Conservation (phyloP, 1,284 basidiomycete genomes). For the Trametes sp. region DNA sequence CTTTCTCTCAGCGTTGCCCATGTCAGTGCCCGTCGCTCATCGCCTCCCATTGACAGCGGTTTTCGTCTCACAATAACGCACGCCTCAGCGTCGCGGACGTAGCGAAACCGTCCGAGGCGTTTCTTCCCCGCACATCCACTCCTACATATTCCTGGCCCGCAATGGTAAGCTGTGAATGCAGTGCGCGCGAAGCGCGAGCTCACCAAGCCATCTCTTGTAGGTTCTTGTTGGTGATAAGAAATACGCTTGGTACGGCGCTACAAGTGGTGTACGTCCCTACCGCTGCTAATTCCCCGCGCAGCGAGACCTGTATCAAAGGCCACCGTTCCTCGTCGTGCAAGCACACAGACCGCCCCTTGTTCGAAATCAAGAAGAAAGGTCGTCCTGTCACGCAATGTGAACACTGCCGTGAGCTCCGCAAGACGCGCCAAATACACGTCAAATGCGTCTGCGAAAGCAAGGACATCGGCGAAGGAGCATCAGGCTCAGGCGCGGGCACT, state of each 20-base stretch:
- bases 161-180: slow-evolving; percentile 31
- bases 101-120: slow-evolving; percentile 38
- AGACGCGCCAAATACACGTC: slow-evolving; percentile 77
- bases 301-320: slow-evolving; percentile 85
- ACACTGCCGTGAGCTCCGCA: slow-evolving; percentile 78
- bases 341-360: slow-evolving; percentile 79
- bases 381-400: slow-evolving; percentile 82
- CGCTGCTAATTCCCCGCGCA: slow-evolving; percentile 38
- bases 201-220: slow-evolving; percentile 44
- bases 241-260: slow-evolving; percentile 73
- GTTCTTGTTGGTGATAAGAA: slow-evolving; percentile 83
- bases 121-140: slow-evolving; percentile 4
- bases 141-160: slow-evolving; percentile 14
- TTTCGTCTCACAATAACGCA: slow-evolving; percentile 41
- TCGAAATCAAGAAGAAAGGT: slow-evolving; percentile 85
- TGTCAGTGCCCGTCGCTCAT: slow-evolving; percentile 28
- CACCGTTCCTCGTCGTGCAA: slow-evolving; percentile 82
- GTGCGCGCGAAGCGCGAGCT: neutral
- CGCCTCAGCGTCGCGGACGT: slow-evolving; percentile 43
- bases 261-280: neutral
- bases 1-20: slow-evolving; percentile 25
- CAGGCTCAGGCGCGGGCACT: neutral
- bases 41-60: slow-evolving; percentile 31
- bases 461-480: slow-evolving; percentile 10
- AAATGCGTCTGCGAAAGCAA: slow-evolving; percentile 61